These are phyloP conservation scores for Paramecium biaurelia DNA, from an alignment of 73 alveolate species.

Conservation along the genomic window DNA sequence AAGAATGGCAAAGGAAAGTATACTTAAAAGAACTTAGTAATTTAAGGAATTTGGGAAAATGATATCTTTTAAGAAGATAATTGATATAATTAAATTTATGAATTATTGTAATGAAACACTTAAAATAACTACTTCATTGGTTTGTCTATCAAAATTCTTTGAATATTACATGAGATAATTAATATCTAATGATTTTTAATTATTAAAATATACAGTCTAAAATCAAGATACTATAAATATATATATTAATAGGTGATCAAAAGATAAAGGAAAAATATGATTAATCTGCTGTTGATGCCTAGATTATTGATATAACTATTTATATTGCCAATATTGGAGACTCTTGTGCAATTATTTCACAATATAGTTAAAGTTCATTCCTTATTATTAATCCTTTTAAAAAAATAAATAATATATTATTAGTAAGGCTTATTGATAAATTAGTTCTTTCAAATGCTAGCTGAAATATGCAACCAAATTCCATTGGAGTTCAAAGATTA, in stretches of 20 bases:
- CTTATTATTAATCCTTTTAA: slow-evolving; percentile 70
- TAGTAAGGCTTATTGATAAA: slow-evolving; percentile 84
- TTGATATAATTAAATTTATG: not conserved
- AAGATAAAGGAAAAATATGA: too few relatives aligned
- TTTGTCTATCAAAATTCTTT: not conserved
- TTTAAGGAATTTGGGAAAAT: not conserved
- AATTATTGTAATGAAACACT: not conserved
- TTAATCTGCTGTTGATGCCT: too few relatives aligned
- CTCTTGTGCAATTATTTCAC: slow-evolving; percentile 69
- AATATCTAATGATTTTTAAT: not conserved
- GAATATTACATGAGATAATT: not conserved
- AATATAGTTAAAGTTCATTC: slow-evolving; percentile 64
- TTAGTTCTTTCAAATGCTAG: too few relatives aligned
- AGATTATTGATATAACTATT: too few relatives aligned
- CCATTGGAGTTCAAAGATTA: too few relatives aligned
- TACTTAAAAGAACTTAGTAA: not conserved
- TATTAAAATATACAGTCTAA: slow-evolving; percentile 63
- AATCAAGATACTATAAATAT: too few relatives aligned
- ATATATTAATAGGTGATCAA: too few relatives aligned
- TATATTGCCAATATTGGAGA: slow-evolving; percentile 87
- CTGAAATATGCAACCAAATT: too few relatives aligned
- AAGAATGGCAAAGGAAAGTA: not conserved
- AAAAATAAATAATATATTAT: slow-evolving; percentile 69
- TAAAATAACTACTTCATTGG: not conserved
- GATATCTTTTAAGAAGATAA: not conserved